Conservation (phyloP, 805 yeast species). For the Starmera dryadoides region DNA sequence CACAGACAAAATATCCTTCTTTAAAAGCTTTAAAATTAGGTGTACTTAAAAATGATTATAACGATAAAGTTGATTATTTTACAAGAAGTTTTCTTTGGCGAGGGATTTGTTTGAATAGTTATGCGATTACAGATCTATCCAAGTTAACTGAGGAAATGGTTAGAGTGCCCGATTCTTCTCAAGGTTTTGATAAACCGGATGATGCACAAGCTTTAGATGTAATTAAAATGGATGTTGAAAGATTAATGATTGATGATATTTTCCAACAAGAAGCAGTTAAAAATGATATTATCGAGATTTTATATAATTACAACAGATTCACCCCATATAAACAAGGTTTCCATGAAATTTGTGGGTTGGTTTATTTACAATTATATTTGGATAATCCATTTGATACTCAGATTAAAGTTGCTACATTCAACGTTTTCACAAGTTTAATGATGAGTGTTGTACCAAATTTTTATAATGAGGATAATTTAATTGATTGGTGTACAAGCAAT, state of each 20-base stretch:
- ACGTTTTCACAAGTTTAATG: constrained; percentile 38
- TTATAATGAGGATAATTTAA: constrained; percentile 32
- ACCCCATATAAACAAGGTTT: constrained; percentile 40
- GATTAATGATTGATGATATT: constrained; percentile 19
- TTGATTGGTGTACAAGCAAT: constrained; percentile 32
- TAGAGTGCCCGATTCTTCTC: not conserved
- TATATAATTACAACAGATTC: constrained; percentile 18
- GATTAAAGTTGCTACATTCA: constrained; percentile 30
- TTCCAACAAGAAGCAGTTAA: constrained; percentile 9
- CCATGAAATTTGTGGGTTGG: constrained; percentile 43
- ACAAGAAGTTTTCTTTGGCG: constrained; percentile 1
- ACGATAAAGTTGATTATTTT: not conserved
- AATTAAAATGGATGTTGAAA: constrained; percentile 18
- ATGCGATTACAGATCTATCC: constrained; percentile 1
- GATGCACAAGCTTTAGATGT: constrained; percentile 11
- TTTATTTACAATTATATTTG: constrained; percentile 31
- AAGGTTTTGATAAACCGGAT: not conserved
- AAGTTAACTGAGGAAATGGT: not conserved
- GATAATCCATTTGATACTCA: constrained; percentile 22
- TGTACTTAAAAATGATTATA: constrained; percentile 12
- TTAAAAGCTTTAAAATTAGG: constrained; percentile 9
- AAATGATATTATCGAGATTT: constrained; percentile 15
- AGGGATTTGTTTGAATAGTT: constrained; percentile 15
- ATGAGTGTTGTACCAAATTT: constrained; percentile 34
- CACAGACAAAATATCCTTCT: not conserved